Conservation (phyloP, 768 basidiomycete genomes). For the Artomyces pyxidatus region DNA sequence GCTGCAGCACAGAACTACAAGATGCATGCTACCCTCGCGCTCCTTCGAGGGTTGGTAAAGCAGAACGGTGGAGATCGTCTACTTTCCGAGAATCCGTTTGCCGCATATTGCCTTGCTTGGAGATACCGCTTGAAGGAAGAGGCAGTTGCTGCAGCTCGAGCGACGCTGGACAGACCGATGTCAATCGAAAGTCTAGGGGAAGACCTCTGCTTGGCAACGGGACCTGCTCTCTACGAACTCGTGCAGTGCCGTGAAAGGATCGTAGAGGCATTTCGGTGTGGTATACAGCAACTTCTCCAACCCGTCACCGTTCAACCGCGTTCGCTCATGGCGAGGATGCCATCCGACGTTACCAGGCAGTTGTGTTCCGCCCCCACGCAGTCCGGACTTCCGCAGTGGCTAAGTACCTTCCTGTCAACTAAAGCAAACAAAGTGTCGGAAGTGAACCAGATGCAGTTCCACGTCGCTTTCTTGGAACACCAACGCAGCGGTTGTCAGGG, state of each 20-base stretch:
- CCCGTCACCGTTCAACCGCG: too few relatives aligned
- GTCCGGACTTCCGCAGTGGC: not conserved
- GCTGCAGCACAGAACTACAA: not conserved
- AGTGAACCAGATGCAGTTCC: too few relatives aligned
- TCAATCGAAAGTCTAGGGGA: not conserved
- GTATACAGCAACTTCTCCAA: not conserved
- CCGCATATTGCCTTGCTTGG: not conserved
- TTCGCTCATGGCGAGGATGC: not conserved
- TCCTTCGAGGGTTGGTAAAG: not conserved
- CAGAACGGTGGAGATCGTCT: not conserved
- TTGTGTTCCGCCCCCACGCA: too few relatives aligned
- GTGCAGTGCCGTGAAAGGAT: not conserved
- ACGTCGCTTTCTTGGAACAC: too few relatives aligned
- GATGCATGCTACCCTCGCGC: not conserved
- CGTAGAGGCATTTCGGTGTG: not conserved
- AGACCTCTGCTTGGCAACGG: not conserved
- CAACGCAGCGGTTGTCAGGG: too few relatives aligned
- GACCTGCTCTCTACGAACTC: not conserved
- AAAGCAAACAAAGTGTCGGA: not conserved
- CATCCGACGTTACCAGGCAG: not conserved
- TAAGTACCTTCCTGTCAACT: not conserved
- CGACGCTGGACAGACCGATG: not conserved
- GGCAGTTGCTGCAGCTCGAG: not conserved
- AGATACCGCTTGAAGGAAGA: not conserved
- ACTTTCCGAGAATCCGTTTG: not conserved